Evolutionary conservation across 2,329 filamentous ascomycete genomes (phyloP), one percentile per base, ranked within the genome.

Genomic region (Fusarium xylarioides): DNA sequence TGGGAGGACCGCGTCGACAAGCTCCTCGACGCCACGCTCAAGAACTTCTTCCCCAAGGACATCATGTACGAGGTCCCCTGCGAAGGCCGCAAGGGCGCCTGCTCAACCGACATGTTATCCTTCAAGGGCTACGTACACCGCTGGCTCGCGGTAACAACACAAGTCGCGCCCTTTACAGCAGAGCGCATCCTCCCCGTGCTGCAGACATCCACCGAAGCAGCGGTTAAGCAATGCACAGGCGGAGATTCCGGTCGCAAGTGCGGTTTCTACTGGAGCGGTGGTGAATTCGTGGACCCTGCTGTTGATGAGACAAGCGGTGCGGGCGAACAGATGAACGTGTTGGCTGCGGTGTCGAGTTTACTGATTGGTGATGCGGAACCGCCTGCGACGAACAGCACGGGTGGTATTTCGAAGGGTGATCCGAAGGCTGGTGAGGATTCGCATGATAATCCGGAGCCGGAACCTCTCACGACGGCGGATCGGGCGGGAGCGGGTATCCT

Each of bases 71-170:
- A 95, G 80, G 82, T 89, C 6, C 85, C 90, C 18, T 95, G 93
- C 82, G 92, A 94, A 74, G 76, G 78, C 38, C 75, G 79, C 34
- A 82, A 85, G 6, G 82, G 78, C 28, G 86, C 83, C 26, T 95
- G 93, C 84, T 91, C 91, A 65, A 85, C 88, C 53, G 93, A 95
- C 76, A 92, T 94, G 85, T 81, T 89, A 67, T 89, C 89, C 4
- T 95, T 92, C 87, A 93, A 93, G 81, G 91, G 91, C 43, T 91
- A 91, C 65, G 84, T 93, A 23, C 86, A 90, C 74, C 87, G 90
- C 44, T 93, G 91, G 90, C 83, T 94, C 74, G 85, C 88, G 8
- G 85, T 87, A 28, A 85, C 88, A 3, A 87, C 89, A 5, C 86
- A 91, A 73, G 63, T 93, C n/a, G 91, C 89, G 1, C 91, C 92